Evolutionary conservation across 1,139 yeast species (phyloP).

Genomic region (Hyphopichia pseudoburtonii): DNA sequence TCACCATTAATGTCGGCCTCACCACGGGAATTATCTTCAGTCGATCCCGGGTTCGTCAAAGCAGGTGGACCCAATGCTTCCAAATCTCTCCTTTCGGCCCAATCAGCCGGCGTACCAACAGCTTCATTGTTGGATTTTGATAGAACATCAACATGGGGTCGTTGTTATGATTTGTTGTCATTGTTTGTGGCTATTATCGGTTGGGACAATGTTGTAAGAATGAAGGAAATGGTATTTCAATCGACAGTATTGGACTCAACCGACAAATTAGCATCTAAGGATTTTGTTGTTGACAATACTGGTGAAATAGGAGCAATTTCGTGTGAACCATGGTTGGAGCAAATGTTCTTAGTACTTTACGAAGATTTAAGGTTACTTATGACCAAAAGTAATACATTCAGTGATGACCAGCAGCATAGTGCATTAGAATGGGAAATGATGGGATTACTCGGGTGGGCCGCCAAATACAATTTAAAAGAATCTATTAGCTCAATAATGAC

Average conservation of each 20-base stretch:
- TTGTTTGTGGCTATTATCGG: constrained; percentile 39
- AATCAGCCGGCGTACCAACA: constrained; percentile 28
- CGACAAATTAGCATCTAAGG: not conserved
- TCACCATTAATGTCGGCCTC: constrained; percentile 37
- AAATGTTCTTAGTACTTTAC: constrained; percentile 35
- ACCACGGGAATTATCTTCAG: constrained; percentile 37
- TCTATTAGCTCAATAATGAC: constrained; percentile 42
- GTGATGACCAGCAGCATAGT: constrained; percentile 34
- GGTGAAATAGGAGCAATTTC: constrained; percentile 10
- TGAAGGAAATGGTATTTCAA: constrained; percentile 23
- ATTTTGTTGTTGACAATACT: constrained; percentile 5
- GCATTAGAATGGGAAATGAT: constrained; percentile 46
- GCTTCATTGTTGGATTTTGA: constrained; percentile 35
- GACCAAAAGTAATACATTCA: constrained; percentile 19
- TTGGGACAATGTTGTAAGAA: constrained; percentile 35
- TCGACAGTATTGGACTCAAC: not conserved
- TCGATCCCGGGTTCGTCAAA: constrained; percentile 32
- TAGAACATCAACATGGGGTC: constrained; percentile 43
- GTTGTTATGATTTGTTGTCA: constrained; percentile 40
- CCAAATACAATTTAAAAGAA: constrained; percentile 38
- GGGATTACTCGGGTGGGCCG: constrained; percentile 44
- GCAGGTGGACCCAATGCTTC: constrained; percentile 29
- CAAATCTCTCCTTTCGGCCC: constrained; percentile 31
- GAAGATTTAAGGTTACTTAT: constrained; percentile 39
- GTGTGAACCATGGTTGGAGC: constrained; percentile 44